Percentiles rank a stretch among this genome's conserved stretches.
These are phyloP conservation scores for Mucuna pruriens DNA, from an alignment of 306 rosid genomes.

Conservation along the genomic window DNA sequence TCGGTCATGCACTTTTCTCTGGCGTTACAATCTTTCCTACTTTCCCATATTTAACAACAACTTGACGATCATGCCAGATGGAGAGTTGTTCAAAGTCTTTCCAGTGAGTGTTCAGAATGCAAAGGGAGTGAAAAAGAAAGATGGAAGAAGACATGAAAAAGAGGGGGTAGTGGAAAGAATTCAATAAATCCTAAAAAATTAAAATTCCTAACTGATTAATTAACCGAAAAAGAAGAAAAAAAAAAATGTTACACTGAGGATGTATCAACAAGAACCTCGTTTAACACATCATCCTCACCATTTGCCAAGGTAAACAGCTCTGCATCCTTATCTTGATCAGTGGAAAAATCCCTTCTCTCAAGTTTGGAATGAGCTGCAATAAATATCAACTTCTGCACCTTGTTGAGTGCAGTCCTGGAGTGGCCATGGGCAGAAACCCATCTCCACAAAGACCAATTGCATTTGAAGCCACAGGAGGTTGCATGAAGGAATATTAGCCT, in stretches of 20 bases:
- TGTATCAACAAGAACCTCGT: slow-evolving; percentile 65
- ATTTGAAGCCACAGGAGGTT: slow-evolving; percentile 64
- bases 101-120: slow-evolving; percentile 51
- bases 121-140: not conserved
- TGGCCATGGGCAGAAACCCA: slow-evolving; percentile 57
- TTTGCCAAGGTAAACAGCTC: slow-evolving; percentile 53
- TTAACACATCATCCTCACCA: slow-evolving; percentile 63
- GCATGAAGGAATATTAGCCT: slow-evolving; percentile 75
- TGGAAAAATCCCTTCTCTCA: slow-evolving; percentile 61
- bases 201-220: slow-evolving; percentile 46
- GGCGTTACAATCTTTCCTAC: slow-evolving; percentile 50
- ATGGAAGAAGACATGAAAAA: slow-evolving; percentile 41
- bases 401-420: slow-evolving; percentile 53
- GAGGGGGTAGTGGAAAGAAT: slow-evolving; percentile 65
- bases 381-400: slow-evolving; percentile 61
- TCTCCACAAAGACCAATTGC: slow-evolving; percentile 61
- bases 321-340: slow-evolving; percentile 56
- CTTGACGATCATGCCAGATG: slow-evolving; percentile 50
- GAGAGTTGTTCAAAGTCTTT: slow-evolving; percentile 54
- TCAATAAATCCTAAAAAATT: slow-evolving; percentile 67
- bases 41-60: slow-evolving; percentile 45
- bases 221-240: slow-evolving; percentile 13
- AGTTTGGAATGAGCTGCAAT: slow-evolving; percentile 72
- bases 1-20: slow-evolving; percentile 35
- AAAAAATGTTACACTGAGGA: slow-evolving; percentile 57